Base-by-base conservation (phyloP, 306 rosid species). In the Begonia loranthoides region DNA sequence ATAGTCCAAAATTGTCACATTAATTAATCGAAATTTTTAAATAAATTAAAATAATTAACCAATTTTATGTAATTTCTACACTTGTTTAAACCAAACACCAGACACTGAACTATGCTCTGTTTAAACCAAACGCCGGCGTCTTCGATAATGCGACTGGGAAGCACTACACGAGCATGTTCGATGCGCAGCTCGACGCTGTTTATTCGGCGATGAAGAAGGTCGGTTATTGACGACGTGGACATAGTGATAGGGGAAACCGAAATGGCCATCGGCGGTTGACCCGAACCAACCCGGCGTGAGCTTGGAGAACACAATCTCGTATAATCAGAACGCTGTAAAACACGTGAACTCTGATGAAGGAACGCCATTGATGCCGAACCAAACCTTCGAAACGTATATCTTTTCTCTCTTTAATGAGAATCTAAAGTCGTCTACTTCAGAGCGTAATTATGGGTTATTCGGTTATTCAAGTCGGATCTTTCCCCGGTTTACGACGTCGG, bases 141-240 rank as follows among this genome's bases (percentile, higher is more conserved):
- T 79, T 75, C n/a, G 97, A 89, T 46, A 19, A 14, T 8, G 65
- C 3, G 0, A 84, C 93, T 3, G 76, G 83, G 3, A 19, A 66
- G 1, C 79, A 71, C 60, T 89, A 89, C 73, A 75, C 87, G 12
- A 89, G 84, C 68, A 84, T 89, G 97, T 89, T 79, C 44, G 97
- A 89, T 19, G 97, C 95, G 0, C 93, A 81, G 57, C 71, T 89
- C 76, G 97, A 89, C 47, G 89, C 93, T 45, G 81, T 88, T 41
- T 78, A 60, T 65, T 66, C 93, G 17, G 95, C 97, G n/a, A 81
- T 88, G 93, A 88, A 84, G 76, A 75, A 50, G 19, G 17, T 84
- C 10, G 97, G 95, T 0, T 84, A 75, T 39, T 39, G 84, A 62
- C 4, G 95, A 84, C 56, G 87, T 88, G 51, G 94, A 79, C 41